A percentile compares a stretch with the other conserved stretches of the same genome.
Evolutionary conservation across 805 yeast genomes (phyloP).

Genomic region (Hanseniaspora taiwanica): DNA sequence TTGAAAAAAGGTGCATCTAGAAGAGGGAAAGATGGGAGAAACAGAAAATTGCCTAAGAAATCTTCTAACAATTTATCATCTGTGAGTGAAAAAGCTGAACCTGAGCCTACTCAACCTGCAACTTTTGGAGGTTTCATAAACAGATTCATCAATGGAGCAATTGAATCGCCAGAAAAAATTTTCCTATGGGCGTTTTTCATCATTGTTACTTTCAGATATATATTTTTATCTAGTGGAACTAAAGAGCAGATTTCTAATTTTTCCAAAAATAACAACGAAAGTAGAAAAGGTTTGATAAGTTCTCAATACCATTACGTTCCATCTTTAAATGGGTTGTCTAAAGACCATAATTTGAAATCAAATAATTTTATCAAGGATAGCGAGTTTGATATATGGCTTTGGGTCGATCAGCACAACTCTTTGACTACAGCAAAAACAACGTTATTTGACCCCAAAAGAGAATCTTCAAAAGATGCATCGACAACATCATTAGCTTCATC

Average conservation of each 20-base stretch:
- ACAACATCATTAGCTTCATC: background rate
- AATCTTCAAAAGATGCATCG: background rate
- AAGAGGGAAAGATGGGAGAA: too few relatives aligned
- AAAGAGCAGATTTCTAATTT: too few relatives aligned
- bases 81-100: background rate
- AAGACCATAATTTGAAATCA: slow-evolving; percentile 7
- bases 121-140: background rate
- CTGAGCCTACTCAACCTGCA: background rate
- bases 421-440: too few relatives aligned
- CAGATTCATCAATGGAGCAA: background rate
- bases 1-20: slow-evolving; percentile 7
- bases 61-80: too few relatives aligned
- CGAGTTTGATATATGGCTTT: slow-evolving; percentile 57
- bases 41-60: too few relatives aligned
- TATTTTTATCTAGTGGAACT: background rate
- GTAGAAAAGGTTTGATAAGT: background rate
- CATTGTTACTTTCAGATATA: background rate
- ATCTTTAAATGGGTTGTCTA: slow-evolving; percentile 25
- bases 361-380: slow-evolving; percentile 26
- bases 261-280: background rate
- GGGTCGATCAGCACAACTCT: slow-evolving; percentile 41
- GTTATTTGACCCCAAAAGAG: too few relatives aligned
- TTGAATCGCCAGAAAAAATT: background rate
- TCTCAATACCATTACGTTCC: slow-evolving; percentile 27
- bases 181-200: background rate